Conservation (phyloP, 2,329 filamentous ascomycete genomes). For the Trichoderma polysporum region DNA sequence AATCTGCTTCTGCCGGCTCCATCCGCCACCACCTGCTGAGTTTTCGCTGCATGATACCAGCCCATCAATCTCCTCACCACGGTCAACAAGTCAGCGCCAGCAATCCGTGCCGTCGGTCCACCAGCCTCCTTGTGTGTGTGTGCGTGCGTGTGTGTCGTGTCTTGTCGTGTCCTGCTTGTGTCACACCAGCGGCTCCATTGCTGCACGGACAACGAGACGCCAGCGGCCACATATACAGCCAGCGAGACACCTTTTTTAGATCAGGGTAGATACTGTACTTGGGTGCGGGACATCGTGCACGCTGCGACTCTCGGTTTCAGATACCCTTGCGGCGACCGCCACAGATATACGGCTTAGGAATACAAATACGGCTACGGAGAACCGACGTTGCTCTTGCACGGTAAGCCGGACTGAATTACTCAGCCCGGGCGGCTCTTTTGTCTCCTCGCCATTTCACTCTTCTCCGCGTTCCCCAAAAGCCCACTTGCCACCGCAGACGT, state of each 20-base stretch:
- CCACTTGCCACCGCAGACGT: background rate
- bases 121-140: slow-evolving; percentile 7
- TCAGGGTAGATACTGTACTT: no score
- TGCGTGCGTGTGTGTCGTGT: slow-evolving; percentile 1
- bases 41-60: slow-evolving; percentile 17
- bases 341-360: background rate
- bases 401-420: slow-evolving; percentile 5
- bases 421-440: background rate
- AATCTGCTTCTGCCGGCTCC: slow-evolving; percentile 10
- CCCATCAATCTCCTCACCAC: slow-evolving; percentile 12
- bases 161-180: slow-evolving; percentile 14
- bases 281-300: background rate
- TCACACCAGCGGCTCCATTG: slow-evolving; percentile 14
- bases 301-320: background rate
- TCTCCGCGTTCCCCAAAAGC: background rate
- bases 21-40: slow-evolving; percentile 17
- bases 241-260: background rate
- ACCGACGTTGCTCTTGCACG: background rate
- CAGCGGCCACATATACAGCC: slow-evolving; percentile 15
- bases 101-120: background rate
- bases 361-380: background rate
- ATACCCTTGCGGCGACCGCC: background rate
- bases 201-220: slow-evolving; percentile 16
- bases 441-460: background rate
- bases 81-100: slow-evolving; percentile 19